These are phyloP conservation scores for Geranium rotundifolium DNA, from an alignment of 345 rosid species.

Conservation along the genomic window DNA sequence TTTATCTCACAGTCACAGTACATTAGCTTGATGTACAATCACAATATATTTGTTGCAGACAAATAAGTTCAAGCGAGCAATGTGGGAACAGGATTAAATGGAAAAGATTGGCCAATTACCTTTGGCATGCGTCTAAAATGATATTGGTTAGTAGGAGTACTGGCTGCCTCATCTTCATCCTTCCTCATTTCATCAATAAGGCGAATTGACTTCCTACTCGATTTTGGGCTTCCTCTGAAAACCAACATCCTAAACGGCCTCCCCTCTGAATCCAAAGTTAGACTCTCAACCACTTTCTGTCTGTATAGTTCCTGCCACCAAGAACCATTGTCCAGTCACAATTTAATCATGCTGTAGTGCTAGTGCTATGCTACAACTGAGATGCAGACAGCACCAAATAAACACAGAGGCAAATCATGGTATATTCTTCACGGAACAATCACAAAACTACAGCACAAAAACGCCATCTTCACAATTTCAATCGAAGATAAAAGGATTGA, in stretches of 20 bases:
- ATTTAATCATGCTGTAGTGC: too few species aligned
- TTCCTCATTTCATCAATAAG: conserved; percentile 28
- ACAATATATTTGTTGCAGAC: too few species aligned
- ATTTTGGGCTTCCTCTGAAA: conserved; percentile 45
- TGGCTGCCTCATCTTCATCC: conserved; percentile 17
- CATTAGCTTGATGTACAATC: too few species aligned
- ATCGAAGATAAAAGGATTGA: too few species aligned
- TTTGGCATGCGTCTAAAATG: conserved; percentile 22
- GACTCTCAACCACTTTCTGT: conserved; percentile 22
- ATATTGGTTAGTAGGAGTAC: conserved; percentile 1
- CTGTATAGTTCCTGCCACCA: conserved; percentile 25
- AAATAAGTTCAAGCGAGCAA: neutral
- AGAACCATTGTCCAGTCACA: neutral
- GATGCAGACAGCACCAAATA: too few species aligned
- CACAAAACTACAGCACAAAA: neutral
- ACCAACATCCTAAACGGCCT: conserved; percentile 40
- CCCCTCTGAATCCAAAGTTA: conserved; percentile 30
- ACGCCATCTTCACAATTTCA: too few species aligned
- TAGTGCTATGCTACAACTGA: too few species aligned
- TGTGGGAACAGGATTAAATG: neutral
- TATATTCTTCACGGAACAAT: conserved; percentile 1
- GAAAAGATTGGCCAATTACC: conserved; percentile 4
- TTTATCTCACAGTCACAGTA: too few species aligned
- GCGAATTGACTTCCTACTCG: conserved; percentile 15
- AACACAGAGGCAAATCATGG: neutral